These are phyloP conservation scores for Tubosaeta sp. DNA, from an alignment of 768 basidiomycete species.

Conservation along the genomic window DNA sequence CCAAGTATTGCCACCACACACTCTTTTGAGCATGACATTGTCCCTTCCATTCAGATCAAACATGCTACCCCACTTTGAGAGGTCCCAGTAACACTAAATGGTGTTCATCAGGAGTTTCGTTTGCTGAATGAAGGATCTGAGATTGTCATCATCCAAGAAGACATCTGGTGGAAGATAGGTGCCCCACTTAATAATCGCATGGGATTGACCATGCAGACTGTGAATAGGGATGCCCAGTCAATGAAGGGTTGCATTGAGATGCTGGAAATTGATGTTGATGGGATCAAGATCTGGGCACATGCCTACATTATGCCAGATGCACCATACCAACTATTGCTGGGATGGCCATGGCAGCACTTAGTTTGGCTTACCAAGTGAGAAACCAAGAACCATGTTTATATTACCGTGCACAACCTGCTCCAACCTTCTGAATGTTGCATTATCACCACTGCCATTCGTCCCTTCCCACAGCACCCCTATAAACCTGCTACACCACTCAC, in stretches of 20 bases:
- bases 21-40: too few species aligned
- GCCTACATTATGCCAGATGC: constrained; percentile 18
- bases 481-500: background rate
- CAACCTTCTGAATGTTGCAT: background rate
- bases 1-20: too few species aligned
- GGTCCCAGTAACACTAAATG: background rate
- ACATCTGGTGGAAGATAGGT: constrained; percentile 12
- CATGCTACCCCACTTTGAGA: constrained; percentile 1
- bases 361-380: constrained; percentile 11
- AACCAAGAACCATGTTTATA: background rate
- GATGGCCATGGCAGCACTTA: constrained; percentile 18
- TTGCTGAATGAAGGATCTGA: constrained; percentile 15
- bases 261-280: constrained; percentile 12
- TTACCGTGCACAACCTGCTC: constrained; percentile 3
- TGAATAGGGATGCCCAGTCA: constrained; percentile 10
- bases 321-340: constrained; percentile 17
- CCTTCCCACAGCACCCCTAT: background rate
- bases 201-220: constrained; percentile 21
- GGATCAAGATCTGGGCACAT: constrained; percentile 19
- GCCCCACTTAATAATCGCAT: constrained; percentile 11
- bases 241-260: constrained; percentile 4
- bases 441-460: background rate
- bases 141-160: constrained; percentile 21
- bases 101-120: background rate
- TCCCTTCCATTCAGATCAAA: constrained; percentile 1